phyloP scores from a whole-genome alignment of 768 basidiomycete genomes.

The Trametes punicea region DNA sequence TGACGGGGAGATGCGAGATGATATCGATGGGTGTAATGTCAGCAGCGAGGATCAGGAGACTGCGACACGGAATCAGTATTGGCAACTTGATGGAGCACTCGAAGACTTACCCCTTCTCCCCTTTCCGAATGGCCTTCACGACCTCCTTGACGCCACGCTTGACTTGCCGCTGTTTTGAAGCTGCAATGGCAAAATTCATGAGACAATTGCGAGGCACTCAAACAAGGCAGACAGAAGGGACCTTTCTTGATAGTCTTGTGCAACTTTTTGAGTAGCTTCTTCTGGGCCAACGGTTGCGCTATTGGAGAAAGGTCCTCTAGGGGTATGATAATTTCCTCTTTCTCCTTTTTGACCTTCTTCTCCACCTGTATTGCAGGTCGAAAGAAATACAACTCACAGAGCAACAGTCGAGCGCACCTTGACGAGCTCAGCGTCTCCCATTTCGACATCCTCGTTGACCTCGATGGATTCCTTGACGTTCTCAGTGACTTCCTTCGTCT shows the following conservation, averaged over 20 bases:
- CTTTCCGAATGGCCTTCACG: slow-evolving; percentile 95
- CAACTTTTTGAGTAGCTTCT: slow-evolving; percentile 90
- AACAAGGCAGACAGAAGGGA: slow-evolving; percentile 26
- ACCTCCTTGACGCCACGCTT: slow-evolving; percentile 99
- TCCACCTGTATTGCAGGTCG: slow-evolving; percentile 30
- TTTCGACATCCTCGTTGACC: slow-evolving; percentile 46
- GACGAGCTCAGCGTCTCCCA: slow-evolving; percentile 36
- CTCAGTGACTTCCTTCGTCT: slow-evolving; percentile 31
- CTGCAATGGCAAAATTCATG: slow-evolving; percentile 37
- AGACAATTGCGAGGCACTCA: neutral
- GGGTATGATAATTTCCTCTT: slow-evolving; percentile 62
- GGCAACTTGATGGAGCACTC: neutral
- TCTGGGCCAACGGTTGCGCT: slow-evolving; percentile 88
- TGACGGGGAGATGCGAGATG: slow-evolving; percentile 91
- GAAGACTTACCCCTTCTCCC: slow-evolving; percentile 83
- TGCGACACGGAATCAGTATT: slow-evolving; percentile 30
- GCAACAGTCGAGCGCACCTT: slow-evolving; percentile 28
- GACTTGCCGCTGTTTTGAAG: slow-evolving; percentile 91
- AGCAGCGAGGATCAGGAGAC: slow-evolving; percentile 87
- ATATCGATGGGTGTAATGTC: slow-evolving; percentile 99
- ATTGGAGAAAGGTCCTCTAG: slow-evolving; percentile 89
- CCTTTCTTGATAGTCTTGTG: slow-evolving; percentile 95
- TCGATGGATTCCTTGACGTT: slow-evolving; percentile 26
- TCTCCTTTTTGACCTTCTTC: slow-evolving; percentile 66
- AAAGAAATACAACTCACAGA: slow-evolving; percentile 3